Evolutionary conservation across 2,329 filamentous ascomycete genomes (phyloP).

Genomic region (Sporothrix variecibatus): DNA sequence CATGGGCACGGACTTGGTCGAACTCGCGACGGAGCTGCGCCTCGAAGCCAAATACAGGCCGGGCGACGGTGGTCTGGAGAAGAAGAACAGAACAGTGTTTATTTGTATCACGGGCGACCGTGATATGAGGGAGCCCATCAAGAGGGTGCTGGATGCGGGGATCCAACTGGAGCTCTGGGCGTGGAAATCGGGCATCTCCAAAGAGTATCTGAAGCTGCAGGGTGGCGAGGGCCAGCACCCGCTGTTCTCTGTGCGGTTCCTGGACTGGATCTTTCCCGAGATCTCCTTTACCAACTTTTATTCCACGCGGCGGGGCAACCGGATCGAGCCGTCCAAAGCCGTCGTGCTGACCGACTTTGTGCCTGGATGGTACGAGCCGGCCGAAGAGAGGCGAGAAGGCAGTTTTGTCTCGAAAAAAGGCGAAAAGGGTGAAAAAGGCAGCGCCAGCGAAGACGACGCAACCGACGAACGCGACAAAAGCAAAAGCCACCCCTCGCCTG

Average conservation of each 20-base stretch:
- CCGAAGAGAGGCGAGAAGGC: background rate
- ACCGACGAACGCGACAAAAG: no score
- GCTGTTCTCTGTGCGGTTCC: conserved; percentile 23
- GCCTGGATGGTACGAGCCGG: background rate
- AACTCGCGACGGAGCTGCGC: conserved; percentile 28
- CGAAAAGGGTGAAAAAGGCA: no score
- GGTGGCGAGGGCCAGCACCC: background rate
- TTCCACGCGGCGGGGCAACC: conserved; percentile 22
- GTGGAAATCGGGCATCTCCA: conserved; percentile 33
- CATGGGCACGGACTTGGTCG: conserved; percentile 32
- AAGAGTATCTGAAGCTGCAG: conserved; percentile 29
- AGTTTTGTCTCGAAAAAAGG: no score
- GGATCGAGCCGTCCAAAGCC: conserved; percentile 6
- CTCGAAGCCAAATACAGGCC: conserved; percentile 20
- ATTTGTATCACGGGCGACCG: conserved; percentile 35
- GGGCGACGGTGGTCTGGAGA: background rate
- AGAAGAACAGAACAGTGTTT: conserved; percentile 28
- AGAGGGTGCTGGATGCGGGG: conserved; percentile 26
- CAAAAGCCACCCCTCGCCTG: background rate
- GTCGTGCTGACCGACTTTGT: conserved; percentile 19
- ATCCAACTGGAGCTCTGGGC: conserved; percentile 37
- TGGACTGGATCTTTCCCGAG: conserved; percentile 27
- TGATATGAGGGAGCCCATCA: conserved; percentile 34
- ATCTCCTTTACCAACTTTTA: conserved; percentile 29
- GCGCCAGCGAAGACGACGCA: background rate